Evolutionary conservation across 1,284 basidiomycete genomes (phyloP).

Genomic region (Pascua sp.): DNA sequence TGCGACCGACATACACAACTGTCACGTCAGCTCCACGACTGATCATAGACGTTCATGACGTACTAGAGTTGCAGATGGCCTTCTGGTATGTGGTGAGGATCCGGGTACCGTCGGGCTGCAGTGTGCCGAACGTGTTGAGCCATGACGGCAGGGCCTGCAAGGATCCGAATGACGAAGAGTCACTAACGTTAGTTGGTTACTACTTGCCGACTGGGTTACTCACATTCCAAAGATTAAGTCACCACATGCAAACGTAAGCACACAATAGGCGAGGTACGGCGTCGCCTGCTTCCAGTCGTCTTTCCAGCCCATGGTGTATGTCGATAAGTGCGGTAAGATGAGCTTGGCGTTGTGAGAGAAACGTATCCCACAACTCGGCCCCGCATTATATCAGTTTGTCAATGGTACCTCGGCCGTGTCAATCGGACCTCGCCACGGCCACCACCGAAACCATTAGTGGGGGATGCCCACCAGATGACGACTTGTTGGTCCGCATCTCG

Average conservation of each 20-base stretch:
- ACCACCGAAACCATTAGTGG: no score
- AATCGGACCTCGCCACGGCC: no score
- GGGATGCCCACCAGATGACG: no score
- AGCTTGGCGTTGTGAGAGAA: no score
- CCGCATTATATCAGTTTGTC: no score
- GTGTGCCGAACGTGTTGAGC: conserved; percentile 14
- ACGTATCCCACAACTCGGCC: no score
- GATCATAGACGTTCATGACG: neutral
- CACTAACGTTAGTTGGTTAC: conserved; percentile 9
- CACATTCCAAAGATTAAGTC: conserved; percentile 24
- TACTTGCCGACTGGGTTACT: conserved; percentile 1
- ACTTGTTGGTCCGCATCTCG: no score
- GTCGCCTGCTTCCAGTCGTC: conserved; percentile 16
- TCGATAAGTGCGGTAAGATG: no score
- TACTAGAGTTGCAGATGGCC: conserved; percentile 21
- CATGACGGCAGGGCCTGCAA: conserved; percentile 25
- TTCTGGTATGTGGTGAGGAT: conserved; percentile 15
- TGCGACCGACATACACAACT: conserved; percentile 19
- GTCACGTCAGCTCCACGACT: neutral
- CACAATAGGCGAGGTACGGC: conserved; percentile 18
- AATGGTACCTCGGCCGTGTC: no score
- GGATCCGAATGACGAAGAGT: conserved; percentile 21
- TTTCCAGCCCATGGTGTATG: conserved; percentile 2
- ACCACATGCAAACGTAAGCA: conserved; percentile 15
- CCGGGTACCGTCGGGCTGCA: conserved; percentile 3